Base-by-base conservation (phyloP, 768 basidiomycete species). In the Hysterangium stoloniferum region DNA sequence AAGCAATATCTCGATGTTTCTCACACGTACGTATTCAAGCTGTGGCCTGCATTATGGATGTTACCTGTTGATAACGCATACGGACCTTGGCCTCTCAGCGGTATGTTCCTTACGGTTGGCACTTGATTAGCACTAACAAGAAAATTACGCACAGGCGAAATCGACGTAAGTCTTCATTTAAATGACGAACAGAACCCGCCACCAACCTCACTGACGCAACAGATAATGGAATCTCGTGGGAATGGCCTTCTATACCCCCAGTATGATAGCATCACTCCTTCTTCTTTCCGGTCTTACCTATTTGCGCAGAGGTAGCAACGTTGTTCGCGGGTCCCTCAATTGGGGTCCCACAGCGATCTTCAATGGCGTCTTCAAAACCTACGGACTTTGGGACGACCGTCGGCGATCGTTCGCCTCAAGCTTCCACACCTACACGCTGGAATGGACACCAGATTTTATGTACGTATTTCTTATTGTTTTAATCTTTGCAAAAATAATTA, bases 301-400 rank as follows among this genome's bases (percentile, higher is more conserved):
- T 36, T 17, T 8, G 12, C 17, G 19, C 56, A 82, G 78, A 58
- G 84, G 83, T 44, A 71, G 76, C 17, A 80, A 86, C 53, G 64
- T 60, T 56, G 61, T 65, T 57, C 73, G 77, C 45, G 74, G 78
- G 19, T 77, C 80, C 4, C 78, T 87, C 35, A 84, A 89, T 64
- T 89, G 86, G 86, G 86, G 86, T 8, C 85, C 85, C 0, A 66
- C 75, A 5, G 61, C 68, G 6, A 66, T 71, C 41, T 66, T 86
- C 35, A 82, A 87, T 58, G 73, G 79, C 36, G 75, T 73, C 19
- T 51, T 27, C 13, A 54, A 64, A 58, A 62, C 63, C 37, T 55
- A 63, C 59, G 57, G 65, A 9, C 64, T 58, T 54, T 52, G 61
- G 53, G 56, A 58, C 42, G 58, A 66, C 48, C 57, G 62, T 24